Evolutionary conservation across 2,329 filamentous ascomycete species (phyloP), one percentile per base, ranked within the genome.

Genomic region (Sporothrix pseudoabietina): DNA sequence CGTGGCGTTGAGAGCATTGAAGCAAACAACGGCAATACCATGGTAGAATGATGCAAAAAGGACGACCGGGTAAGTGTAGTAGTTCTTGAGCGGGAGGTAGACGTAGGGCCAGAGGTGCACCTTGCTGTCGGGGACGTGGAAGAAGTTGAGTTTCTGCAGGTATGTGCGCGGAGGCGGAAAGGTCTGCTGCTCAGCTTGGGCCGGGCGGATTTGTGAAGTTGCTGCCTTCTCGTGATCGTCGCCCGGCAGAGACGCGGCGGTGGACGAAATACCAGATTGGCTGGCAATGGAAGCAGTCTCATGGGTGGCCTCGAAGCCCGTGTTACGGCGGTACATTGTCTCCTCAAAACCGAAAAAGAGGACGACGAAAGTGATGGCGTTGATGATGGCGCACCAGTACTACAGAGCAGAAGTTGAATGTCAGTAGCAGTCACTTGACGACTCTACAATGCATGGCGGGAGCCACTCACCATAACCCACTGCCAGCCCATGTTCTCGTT

Each of bases 301-400:
- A 12, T 22, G 52, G 19, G n/a, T 55, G 9, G 52, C n/a, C 47
- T 52, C 47, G 47, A 52, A 52, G 47, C 47, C 47, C 8, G 47
- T 52, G 47, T 78, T 73, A 12, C 85, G 83, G 71, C 81, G 79
- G 77, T 85, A 88, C 77, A 87, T 89, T 4, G 88, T 89, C 78
- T 90, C 88, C 78, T 90, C 88, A 82, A 89, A 84, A 78, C 86
- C 85, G 77, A 90, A 86, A 80, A 88, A 89, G 1, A 86, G 79
- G 75, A 88, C 82, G 22, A 89, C 76, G 54, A 87, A 85, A 10
- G 80, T 82, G 1, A 85, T 79, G 0, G 79, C 86, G 3, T 80
- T 78, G 75, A 89, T 83, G 32, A 90, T 88, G 3, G 87, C 85
- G 47, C 39, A 41, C 39, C 39, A 41, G 39, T 41, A 41, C 39